Base-by-base conservation (phyloP, 257 asterid genomes). In the Scutellaria minor region DNA sequence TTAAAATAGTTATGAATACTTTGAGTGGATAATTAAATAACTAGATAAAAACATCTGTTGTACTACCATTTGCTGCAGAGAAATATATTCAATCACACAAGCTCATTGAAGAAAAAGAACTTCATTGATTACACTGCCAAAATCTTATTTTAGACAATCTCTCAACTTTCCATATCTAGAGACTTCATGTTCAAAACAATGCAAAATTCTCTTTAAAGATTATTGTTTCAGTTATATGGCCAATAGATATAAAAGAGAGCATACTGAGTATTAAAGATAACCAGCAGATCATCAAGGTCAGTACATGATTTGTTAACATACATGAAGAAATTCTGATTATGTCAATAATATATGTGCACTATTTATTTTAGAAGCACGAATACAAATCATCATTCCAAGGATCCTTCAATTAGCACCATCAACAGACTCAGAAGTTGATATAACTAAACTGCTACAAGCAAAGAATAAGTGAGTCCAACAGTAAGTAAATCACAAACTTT, bases 151-250 rank as follows among this genome's bases (percentile, higher is more conserved):
- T 63, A 62, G 40, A 48, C 31, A 22, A 58, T 51, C 67, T 67
- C 63, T 67, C 53, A 48, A 41, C 47, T 48, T 10, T 40, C 22
- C 46, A 50, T 22, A 15, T 47, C 35, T 6, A 37, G 57, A 9
- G 41, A 75, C 63, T 40, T 45, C 12, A 9, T 7, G 39, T 47
- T 66, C 69, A 74, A 41, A 66, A 66, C 39, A 52, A 24, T 20
- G 6, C 6, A 6, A 50, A 62, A 13, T 8, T 48, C 12, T 37
- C 56, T 46, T 5, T 46, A 9, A 0, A 54, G 2, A 37, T 44
- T 58, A 44, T 45, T 18, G 40, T 62, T 48, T 53, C 77, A 60
- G 52, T 20, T 50, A 39, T 74, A 73, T 41, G 42, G 1, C 24
- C 20, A 7, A 44, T 14, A 15, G 55, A 47, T 9, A 18, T 58